Percentiles rank a stretch among this genome's conserved stretches.
Evolutionary conservation across 1,284 basidiomycete species (phyloP).

Genomic region (Sphagnurus paluster): DNA sequence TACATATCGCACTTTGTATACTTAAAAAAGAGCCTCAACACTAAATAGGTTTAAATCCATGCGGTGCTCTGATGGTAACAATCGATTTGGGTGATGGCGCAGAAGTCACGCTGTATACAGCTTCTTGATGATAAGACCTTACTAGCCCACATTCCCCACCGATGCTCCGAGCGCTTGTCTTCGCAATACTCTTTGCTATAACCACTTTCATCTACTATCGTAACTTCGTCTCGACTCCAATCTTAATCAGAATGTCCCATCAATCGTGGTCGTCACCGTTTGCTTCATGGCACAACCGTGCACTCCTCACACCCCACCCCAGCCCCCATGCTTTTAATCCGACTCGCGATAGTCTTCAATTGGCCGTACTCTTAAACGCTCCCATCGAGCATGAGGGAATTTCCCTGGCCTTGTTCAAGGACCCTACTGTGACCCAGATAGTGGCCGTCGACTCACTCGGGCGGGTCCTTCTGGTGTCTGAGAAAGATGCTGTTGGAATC

Average conservation of each 20-base stretch:
- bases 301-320: constrained; percentile 28
- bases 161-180: constrained; percentile 12
- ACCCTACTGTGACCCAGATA: constrained; percentile 15
- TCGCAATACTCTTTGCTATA: constrained; percentile 9
- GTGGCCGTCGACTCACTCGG: constrained; percentile 44
- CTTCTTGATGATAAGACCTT: constrained; percentile 2
- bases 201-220: constrained; percentile 7
- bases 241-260: constrained; percentile 1
- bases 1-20: too few species aligned
- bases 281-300: constrained; percentile 35
- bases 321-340: constrained; percentile 34
- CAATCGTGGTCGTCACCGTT: constrained; percentile 19
- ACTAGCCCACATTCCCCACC: neutral
- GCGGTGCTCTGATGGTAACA: neutral
- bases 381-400: constrained; percentile 42
- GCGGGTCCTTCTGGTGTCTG: constrained; percentile 30
- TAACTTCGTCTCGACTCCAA: neutral
- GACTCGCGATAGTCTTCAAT: constrained; percentile 30
- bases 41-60: too few species aligned
- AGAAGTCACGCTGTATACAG: constrained; percentile 1
- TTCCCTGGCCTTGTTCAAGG: constrained; percentile 41
- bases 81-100: neutral
- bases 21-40: too few species aligned
- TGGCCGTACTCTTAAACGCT: constrained; percentile 39
- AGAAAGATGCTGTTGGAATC: constrained; percentile 36